Percentiles rank a stretch among this genome's conserved stretches.
Conservation (phyloP, 1,284 basidiomycete species). For the Entoloma clypeatum region DNA sequence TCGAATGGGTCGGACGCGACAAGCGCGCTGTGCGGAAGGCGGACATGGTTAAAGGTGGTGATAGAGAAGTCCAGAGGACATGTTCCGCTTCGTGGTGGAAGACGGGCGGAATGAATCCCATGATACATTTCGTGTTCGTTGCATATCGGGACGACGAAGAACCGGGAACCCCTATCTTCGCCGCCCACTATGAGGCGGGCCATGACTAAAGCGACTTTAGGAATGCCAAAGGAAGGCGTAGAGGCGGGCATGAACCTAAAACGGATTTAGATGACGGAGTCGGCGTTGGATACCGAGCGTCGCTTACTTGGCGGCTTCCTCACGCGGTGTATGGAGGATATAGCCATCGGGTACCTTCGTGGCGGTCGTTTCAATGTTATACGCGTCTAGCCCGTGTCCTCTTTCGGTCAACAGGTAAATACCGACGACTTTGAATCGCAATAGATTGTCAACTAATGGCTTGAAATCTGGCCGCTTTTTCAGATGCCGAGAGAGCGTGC, state of each 20-base stretch:
- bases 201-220: slow-evolving; percentile 52
- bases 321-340: slow-evolving; percentile 49
- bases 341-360: slow-evolving; percentile 46
- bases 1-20: slow-evolving; percentile 40
- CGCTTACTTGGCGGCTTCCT: slow-evolving; percentile 54
- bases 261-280: slow-evolving; percentile 5
- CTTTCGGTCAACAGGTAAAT: slow-evolving; percentile 52
- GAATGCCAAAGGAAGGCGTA: slow-evolving; percentile 46
- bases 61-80: slow-evolving; percentile 46
- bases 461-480: slow-evolving; percentile 43
- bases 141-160: slow-evolving; percentile 50
- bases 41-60: slow-evolving; percentile 44
- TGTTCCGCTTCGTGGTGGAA: slow-evolving; percentile 44
- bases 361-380: slow-evolving; percentile 58
- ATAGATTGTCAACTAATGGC: slow-evolving; percentile 40
- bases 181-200: slow-evolving; percentile 47
- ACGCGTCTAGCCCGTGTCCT: slow-evolving; percentile 56
- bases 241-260: slow-evolving; percentile 58
- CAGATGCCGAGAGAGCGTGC: slow-evolving; percentile 46
- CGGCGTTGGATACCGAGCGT: slow-evolving; percentile 4
- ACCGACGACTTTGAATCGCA: slow-evolving; percentile 47
- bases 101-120: slow-evolving; percentile 39
- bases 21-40: slow-evolving; percentile 41
- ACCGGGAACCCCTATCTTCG: slow-evolving; percentile 45
- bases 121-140: slow-evolving; percentile 47